Conservation (phyloP, 1,284 basidiomycete genomes). For the Chalciporus piperatoides region DNA sequence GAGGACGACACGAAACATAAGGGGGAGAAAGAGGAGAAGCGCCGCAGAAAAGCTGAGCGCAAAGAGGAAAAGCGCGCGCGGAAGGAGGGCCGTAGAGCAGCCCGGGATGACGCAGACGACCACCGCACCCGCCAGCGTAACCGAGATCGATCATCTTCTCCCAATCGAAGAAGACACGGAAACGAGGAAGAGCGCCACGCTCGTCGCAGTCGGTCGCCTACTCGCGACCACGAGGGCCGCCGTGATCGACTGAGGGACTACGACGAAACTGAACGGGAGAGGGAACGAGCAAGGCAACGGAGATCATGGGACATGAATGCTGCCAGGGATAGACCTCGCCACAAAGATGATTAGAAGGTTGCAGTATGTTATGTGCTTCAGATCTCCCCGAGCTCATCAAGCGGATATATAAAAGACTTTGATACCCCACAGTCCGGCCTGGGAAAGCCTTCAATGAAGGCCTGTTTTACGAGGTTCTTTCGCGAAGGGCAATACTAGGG, state of each 20-base stretch:
- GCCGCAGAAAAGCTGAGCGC: slow-evolving; percentile 53
- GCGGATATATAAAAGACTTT: slow-evolving; percentile 5
- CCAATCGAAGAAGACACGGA: slow-evolving; percentile 22
- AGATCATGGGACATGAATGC: slow-evolving; percentile 49
- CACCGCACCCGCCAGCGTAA: slow-evolving; percentile 27
- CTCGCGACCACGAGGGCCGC: slow-evolving; percentile 24
- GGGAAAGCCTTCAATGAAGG: slow-evolving; percentile 14
- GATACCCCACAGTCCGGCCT: slow-evolving; percentile 3
- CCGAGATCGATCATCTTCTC: slow-evolving; percentile 46
- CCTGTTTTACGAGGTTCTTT: slow-evolving; percentile 18
- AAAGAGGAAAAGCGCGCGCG: slow-evolving; percentile 54
- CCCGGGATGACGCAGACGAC: slow-evolving; percentile 31
- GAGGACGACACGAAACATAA: slow-evolving; percentile 33
- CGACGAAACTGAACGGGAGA: slow-evolving; percentile 41
- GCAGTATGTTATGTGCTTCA: slow-evolving; percentile 8
- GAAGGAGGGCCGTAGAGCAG: slow-evolving; percentile 45
- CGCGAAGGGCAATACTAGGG: slow-evolving; percentile 13
- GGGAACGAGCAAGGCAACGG: slow-evolving; percentile 50
- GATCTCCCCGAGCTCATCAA: slow-evolving; percentile 6
- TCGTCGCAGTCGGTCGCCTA: slow-evolving; percentile 29
- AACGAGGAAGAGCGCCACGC: slow-evolving; percentile 15
- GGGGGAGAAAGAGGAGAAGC: slow-evolving; percentile 54
- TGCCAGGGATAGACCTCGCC: slow-evolving; percentile 33
- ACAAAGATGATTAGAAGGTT: slow-evolving; percentile 20
- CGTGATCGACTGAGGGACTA: slow-evolving; percentile 33